Conservation (phyloP, 176 grass and related monocot genomes). For the Carex littledalei region DNA sequence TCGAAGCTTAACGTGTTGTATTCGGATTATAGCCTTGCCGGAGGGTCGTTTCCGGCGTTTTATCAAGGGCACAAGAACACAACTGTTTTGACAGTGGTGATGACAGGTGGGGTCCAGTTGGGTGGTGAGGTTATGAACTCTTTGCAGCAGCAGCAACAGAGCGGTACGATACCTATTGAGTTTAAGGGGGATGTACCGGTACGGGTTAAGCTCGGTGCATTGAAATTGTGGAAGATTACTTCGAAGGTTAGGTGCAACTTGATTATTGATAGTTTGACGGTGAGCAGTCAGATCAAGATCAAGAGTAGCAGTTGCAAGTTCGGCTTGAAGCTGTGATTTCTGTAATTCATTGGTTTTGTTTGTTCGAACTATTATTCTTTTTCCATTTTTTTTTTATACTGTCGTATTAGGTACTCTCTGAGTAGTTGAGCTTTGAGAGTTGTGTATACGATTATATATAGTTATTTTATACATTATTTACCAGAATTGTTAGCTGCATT, state of each 20-base stretch:
- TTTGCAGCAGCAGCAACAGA: slow-evolving; percentile 45
- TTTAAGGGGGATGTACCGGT: slow-evolving; percentile 76
- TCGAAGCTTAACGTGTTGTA: slow-evolving; percentile 56
- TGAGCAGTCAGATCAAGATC: slow-evolving; percentile 65
- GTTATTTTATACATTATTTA: slow-evolving; percentile 11
- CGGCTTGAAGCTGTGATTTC: slow-evolving; percentile 49
- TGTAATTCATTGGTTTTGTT: slow-evolving; percentile 6
- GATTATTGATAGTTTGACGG: slow-evolving; percentile 70
- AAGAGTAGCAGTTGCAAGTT: slow-evolving; percentile 94
- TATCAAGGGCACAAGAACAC: slow-evolving; percentile 82
- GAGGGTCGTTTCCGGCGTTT: slow-evolving; percentile 51
- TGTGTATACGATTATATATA: slow-evolving; percentile 13
- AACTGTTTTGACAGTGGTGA: slow-evolving; percentile 43
- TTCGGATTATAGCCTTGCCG: slow-evolving; percentile 22
- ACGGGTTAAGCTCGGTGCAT: slow-evolving; percentile 39
- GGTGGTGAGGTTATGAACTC: slow-evolving; percentile 32
- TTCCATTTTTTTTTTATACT: background rate
- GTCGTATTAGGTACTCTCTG: background rate
- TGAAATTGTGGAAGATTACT: slow-evolving; percentile 62
- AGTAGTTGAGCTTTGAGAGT: background rate
- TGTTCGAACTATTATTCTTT: background rate
- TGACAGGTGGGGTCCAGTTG: slow-evolving; percentile 51
- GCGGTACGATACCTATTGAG: slow-evolving; percentile 46
- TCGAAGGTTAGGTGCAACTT: slow-evolving; percentile 58
- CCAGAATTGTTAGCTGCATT: background rate